Conservation (phyloP, 331 rosid species). For the Rhamnella rubrinervis region DNA sequence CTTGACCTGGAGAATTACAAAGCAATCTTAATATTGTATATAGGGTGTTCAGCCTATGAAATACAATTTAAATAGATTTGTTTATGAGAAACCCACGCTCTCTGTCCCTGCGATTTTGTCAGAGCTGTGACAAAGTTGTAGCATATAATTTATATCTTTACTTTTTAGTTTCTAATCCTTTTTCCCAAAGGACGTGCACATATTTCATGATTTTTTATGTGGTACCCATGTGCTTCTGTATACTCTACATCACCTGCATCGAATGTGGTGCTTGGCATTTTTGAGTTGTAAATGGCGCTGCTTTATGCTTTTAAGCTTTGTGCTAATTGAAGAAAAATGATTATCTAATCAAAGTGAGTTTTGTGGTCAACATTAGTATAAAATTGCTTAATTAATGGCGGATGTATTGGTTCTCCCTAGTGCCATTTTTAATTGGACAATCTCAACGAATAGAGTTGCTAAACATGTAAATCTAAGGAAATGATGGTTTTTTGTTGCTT, state of each 20-base stretch:
- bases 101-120: slow-evolving; percentile 78
- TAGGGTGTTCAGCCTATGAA: slow-evolving; percentile 63
- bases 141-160: slow-evolving; percentile 1
- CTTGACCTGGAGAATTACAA: too few relatives aligned
- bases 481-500: too few relatives aligned
- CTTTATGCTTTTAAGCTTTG: neutral
- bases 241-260: neutral
- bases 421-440: too few relatives aligned
- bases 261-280: neutral
- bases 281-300: neutral
- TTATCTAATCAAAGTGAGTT: too few relatives aligned
- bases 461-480: too few relatives aligned
- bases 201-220: slow-evolving; percentile 16
- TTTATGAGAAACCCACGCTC: too few relatives aligned
- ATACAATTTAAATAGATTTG: too few relatives aligned
- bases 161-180: neutral
- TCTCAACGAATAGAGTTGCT: too few relatives aligned
- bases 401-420: too few relatives aligned
- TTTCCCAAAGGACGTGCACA: neutral
- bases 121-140: slow-evolving; percentile 51
- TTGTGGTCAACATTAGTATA: neutral
- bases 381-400: neutral
- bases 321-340: too few relatives aligned
- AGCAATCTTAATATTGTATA: too few relatives aligned
- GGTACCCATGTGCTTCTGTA: neutral